These are phyloP conservation scores for Diplodia intermedia DNA, from an alignment of 2,329 filamentous ascomycete genomes.

Conservation along the genomic window DNA sequence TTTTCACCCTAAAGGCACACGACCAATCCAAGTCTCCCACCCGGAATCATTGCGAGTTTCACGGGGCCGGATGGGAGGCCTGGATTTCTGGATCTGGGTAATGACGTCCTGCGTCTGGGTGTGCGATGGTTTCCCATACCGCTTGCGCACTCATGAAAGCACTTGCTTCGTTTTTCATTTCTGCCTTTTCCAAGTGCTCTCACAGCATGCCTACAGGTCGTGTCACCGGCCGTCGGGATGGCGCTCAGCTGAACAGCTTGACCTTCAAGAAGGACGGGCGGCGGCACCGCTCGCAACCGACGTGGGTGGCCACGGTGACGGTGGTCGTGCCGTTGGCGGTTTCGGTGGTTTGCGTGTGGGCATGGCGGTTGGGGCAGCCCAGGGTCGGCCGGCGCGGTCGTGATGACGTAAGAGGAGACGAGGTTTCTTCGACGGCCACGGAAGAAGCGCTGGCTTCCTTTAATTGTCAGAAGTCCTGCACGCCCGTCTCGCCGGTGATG, in stretches of 20 bases:
- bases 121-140: not conserved
- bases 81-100: not conserved
- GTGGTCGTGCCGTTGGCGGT: slow-evolving; percentile 16
- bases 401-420: slow-evolving; percentile 8
- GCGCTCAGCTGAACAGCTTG: slow-evolving; percentile 26
- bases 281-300: slow-evolving; percentile 28
- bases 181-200: slow-evolving; percentile 1
- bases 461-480: slow-evolving; percentile 54
- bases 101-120: not conserved
- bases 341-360: slow-evolving; percentile 19
- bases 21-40: not conserved
- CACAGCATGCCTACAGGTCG: slow-evolving; percentile 1
- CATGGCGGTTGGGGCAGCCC: slow-evolving; percentile 6
- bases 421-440: not conserved
- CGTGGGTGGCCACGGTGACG: slow-evolving; percentile 30
- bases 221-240: slow-evolving; percentile 1
- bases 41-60: not conserved
- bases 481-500: slow-evolving; percentile 56
- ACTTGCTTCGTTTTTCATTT: not conserved
- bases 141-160: not conserved
- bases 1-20: not conserved
- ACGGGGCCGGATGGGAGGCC: not conserved
- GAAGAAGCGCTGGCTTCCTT: slow-evolving; percentile 2
- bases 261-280: slow-evolving; percentile 30
- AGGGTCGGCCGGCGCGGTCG: slow-evolving; percentile 15